A percentile compares a stretch with the other conserved stretches of the same genome.
Evolutionary conservation across 176 grass and related monocot species (phyloP).

Genomic region (Zoysia pacifica): DNA sequence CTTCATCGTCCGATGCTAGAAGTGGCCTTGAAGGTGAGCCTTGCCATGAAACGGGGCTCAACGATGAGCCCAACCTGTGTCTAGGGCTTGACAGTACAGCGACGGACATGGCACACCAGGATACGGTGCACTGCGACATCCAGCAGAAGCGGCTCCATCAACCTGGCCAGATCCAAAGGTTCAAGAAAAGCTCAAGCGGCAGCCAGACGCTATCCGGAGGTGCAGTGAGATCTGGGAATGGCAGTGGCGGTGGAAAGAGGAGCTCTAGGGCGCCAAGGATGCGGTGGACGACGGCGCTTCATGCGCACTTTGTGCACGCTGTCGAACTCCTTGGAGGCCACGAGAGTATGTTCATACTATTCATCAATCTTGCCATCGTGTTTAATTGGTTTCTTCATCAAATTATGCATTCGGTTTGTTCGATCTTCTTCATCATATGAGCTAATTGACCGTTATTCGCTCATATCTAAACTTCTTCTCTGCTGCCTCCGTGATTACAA

Average conservation of each 20-base stretch:
- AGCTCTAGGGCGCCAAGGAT: constrained; percentile 86
- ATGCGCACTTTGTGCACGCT: constrained; percentile 91
- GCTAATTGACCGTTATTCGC: neutral
- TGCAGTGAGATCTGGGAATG: constrained; percentile 34
- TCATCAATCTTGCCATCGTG: neutral
- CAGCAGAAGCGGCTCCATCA: constrained; percentile 46
- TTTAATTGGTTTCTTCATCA: constrained; percentile 1
- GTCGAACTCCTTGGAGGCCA: constrained; percentile 94
- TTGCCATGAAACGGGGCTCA: constrained; percentile 44
- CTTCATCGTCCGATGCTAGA: constrained; percentile 29
- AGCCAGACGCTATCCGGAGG: constrained; percentile 9
- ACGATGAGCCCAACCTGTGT: constrained; percentile 54
- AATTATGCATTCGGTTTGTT: neutral
- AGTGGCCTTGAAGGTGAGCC: constrained; percentile 28
- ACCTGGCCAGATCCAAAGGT: constrained; percentile 65
- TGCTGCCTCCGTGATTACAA: neutral
- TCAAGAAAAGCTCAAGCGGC: constrained; percentile 60
- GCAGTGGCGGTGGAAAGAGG: constrained; percentile 52
- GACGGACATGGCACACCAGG: neutral
- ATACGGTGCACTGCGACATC: neutral
- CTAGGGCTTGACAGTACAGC: constrained; percentile 43
- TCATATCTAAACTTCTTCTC: neutral
- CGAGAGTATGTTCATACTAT: constrained; percentile 65
- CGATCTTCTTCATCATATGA: neutral
- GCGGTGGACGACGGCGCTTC: constrained; percentile 94